phyloP scores from a whole-genome alignment of 352 stramenopile genomes.

The Globisporangium cystogenes region DNA sequence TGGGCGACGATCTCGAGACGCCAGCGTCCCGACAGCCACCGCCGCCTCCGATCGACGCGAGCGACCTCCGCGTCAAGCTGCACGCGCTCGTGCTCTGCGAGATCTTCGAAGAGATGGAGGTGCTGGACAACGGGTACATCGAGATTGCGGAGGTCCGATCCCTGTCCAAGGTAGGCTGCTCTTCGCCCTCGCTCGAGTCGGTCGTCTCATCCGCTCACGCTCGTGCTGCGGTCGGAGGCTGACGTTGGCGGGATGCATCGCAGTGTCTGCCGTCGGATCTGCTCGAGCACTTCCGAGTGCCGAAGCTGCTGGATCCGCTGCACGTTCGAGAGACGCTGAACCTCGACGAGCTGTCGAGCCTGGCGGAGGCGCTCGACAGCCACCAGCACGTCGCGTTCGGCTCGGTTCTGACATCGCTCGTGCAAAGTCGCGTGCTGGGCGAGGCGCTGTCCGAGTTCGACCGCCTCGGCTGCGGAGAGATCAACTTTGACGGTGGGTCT shows the following conservation, averaged over 20 bases:
- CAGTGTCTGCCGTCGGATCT: constrained; percentile 6
- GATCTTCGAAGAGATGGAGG: constrained; percentile 70
- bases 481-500: constrained; percentile 48
- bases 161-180: constrained; percentile 31
- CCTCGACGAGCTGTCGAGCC: constrained; percentile 12
- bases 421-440: constrained; percentile 34
- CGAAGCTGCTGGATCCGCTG: constrained; percentile 12
- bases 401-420: constrained; percentile 29
- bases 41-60: not conserved
- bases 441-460: constrained; percentile 47
- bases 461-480: constrained; percentile 34
- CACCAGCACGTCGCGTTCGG: constrained; percentile 19
- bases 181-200: not conserved
- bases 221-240: not conserved
- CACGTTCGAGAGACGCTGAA: constrained; percentile 12
- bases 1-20: not conserved
- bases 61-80: constrained; percentile 29
- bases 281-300: constrained; percentile 6
- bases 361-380: constrained; percentile 20
- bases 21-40: not conserved
- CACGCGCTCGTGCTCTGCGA: constrained; percentile 43
- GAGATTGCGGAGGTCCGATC: constrained; percentile 69
- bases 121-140: constrained; percentile 47
- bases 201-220: not conserved
- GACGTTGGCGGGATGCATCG: not conserved